These are phyloP conservation scores for Beauveria pseudobassiana DNA, from an alignment of 2,329 filamentous ascomycete species.

Conservation along the genomic window DNA sequence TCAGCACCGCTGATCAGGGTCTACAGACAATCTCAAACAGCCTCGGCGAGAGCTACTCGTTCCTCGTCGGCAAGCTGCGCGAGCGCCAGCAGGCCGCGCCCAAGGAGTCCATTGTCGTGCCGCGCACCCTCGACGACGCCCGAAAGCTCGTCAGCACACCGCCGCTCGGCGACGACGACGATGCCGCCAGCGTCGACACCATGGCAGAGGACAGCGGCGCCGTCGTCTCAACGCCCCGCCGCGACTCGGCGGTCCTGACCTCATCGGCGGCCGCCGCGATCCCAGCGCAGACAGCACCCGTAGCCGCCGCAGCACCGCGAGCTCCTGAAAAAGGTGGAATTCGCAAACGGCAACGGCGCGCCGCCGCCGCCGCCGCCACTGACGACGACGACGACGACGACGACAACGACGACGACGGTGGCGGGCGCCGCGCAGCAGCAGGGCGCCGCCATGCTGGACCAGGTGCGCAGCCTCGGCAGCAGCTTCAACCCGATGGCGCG, in stretches of 20 bases:
- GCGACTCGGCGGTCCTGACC: constrained; percentile 53
- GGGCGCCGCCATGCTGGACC: constrained; percentile 61
- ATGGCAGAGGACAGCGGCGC: constrained; percentile 29
- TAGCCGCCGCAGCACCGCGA: constrained; percentile 52
- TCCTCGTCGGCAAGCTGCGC: constrained; percentile 80
- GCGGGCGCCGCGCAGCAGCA: constrained; percentile 27
- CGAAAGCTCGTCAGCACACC: constrained; percentile 77
- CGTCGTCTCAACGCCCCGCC: constrained; percentile 34
- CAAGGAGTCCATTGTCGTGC: constrained; percentile 51
- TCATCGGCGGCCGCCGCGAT: constrained; percentile 70
- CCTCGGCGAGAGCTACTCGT: constrained; percentile 87
- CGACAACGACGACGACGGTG: constrained; percentile 12
- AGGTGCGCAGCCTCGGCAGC: constrained; percentile 72
- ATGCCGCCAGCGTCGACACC: constrained; percentile 51
- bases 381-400: neutral
- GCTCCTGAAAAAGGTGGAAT: constrained; percentile 52
- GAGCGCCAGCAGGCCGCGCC: constrained; percentile 46
- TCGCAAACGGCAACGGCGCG: constrained; percentile 31
- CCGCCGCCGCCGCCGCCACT: neutral
- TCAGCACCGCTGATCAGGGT: constrained; percentile 83
- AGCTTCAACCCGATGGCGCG: constrained; percentile 77
- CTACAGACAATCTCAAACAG: constrained; percentile 88
- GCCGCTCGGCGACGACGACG: constrained; percentile 39
- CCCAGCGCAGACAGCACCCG: constrained; percentile 67
- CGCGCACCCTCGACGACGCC: constrained; percentile 89